Evolutionary conservation across 2,329 filamentous ascomycete genomes (phyloP).

Genomic region (Alternaria hordeiaustralica): DNA sequence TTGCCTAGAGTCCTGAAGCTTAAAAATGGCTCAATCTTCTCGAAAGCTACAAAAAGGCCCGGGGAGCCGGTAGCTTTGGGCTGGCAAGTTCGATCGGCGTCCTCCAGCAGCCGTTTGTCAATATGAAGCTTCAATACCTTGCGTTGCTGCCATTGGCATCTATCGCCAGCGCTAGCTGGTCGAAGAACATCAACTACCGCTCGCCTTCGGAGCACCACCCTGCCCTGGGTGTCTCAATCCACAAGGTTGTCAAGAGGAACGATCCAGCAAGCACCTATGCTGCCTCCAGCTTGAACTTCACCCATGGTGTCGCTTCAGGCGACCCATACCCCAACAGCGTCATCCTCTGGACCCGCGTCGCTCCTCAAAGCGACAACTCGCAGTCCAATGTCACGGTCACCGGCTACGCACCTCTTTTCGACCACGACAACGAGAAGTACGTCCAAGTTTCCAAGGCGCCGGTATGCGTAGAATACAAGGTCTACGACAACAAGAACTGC

Average conservation of each 20-base stretch:
- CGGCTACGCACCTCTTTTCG: conserved; percentile 62
- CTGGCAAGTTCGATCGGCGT: conserved; percentile 4
- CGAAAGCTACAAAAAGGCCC: conserved; percentile 29
- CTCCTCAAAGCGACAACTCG: conserved; percentile 50
- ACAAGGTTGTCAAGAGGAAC: conserved; percentile 64
- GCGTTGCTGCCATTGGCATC: conserved; percentile 23
- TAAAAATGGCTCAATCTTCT: neutral
- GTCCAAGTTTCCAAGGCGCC: conserved; percentile 63
- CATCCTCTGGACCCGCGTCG: conserved; percentile 44
- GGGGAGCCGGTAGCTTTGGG: conserved; percentile 4
- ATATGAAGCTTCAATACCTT: conserved; percentile 39
- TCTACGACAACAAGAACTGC: conserved; percentile 59
- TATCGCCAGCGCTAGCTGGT: conserved; percentile 35
- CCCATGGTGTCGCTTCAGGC: conserved; percentile 56
- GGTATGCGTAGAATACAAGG: conserved; percentile 71
- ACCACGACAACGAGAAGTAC: conserved; percentile 61
- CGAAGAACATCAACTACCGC: conserved; percentile 69
- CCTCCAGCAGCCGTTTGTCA: conserved; percentile 10
- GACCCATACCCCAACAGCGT: conserved; percentile 53
- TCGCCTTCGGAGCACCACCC: conserved; percentile 71
- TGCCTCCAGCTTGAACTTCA: conserved; percentile 38
- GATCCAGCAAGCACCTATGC: conserved; percentile 31
- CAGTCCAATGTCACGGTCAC: conserved; percentile 59
- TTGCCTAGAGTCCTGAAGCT: conserved; percentile 2
- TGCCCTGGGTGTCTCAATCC: conserved; percentile 68